Evolutionary conservation across 2,329 filamentous ascomycete species (phyloP).

Genomic region (Calonectria fujianensis): DNA sequence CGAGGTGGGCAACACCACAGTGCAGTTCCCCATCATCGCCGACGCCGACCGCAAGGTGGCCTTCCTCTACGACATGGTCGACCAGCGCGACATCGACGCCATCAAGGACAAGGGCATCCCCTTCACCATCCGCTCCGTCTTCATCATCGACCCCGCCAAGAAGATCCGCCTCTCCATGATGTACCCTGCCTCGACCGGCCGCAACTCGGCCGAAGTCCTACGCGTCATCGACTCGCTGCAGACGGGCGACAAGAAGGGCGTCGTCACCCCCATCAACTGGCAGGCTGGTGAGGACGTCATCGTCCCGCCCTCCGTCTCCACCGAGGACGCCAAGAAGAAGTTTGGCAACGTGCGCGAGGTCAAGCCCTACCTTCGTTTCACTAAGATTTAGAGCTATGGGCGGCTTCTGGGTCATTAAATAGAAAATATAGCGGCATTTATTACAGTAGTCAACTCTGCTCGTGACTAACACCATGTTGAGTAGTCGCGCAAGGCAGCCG

Average conservation of each 20-base stretch:
- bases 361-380: slow-evolving; percentile 85
- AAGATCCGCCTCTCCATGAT: slow-evolving; percentile 93
- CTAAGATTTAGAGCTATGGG: slow-evolving; percentile 55
- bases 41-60: slow-evolving; percentile 86
- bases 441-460: not conserved
- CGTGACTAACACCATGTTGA: not conserved
- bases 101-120: slow-evolving; percentile 88
- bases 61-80: slow-evolving; percentile 87
- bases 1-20: slow-evolving; percentile 82
- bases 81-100: slow-evolving; percentile 88
- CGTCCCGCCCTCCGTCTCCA: slow-evolving; percentile 87
- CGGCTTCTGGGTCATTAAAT: not conserved
- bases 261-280: slow-evolving; percentile 95
- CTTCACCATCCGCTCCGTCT: slow-evolving; percentile 95
- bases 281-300: slow-evolving; percentile 92
- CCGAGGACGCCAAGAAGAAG: slow-evolving; percentile 89
- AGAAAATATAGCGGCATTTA: not conserved
- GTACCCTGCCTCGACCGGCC: slow-evolving; percentile 93
- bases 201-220: slow-evolving; percentile 87
- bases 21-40: slow-evolving; percentile 87
- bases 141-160: slow-evolving; percentile 95
- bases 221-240: slow-evolving; percentile 87
- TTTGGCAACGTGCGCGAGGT: slow-evolving; percentile 85
- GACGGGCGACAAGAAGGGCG: slow-evolving; percentile 89
- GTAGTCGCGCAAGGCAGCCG: too few species aligned